Base-by-base conservation (phyloP, 306 rosid species). In the Boehmeria nivea region DNA sequence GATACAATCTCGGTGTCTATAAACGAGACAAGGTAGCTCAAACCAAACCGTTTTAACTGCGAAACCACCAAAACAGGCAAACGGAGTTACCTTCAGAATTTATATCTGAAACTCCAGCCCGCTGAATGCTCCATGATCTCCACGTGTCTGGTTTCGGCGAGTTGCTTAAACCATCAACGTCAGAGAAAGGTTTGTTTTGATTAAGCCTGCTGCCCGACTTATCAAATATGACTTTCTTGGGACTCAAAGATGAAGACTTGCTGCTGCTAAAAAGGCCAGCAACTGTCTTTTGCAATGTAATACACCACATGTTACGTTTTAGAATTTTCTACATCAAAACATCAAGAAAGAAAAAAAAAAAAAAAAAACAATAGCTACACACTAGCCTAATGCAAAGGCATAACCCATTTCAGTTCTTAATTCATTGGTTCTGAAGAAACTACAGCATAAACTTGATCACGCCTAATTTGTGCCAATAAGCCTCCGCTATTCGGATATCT, bases 61-160 rank as follows among this genome's bases (percentile, higher is more conserved):
- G 5, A 28, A 28, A 72, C 72, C 51, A 78, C 48, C 27, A 11
- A 9, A 10, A 40, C 18, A 44, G 47, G 28, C 80, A 49, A 49
- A 49, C 8, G 16, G 5, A 4, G 6, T 51, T 59, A 85, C 99
- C 99, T 81, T 81, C 78, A 61, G 83, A 85, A 36, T 75, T 76
- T 52, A 37, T 57, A 27, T 73, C 60, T 36, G 76, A 65, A 64
- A 39, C 65, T 24, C 85, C 95, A 59, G 65, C 83, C 67, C 85
- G 72, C 70, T 77, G 78, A 67, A 53, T 60, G 63, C 69, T 66
- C 99, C 96, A 93, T 54, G 76, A 77, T 76, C 75, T 77, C 95
- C 85, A 82, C 34, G 14, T 70, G 64, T 83, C 86, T 38, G 77
- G 78, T 61, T 67, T 36, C 43, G 38, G 59, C 6, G 81, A 73